Percentiles rank a stretch among this genome's conserved stretches.
These are phyloP conservation scores for Termitomyces sp. DNA, from an alignment of 1,284 basidiomycete species.

Conservation along the genomic window DNA sequence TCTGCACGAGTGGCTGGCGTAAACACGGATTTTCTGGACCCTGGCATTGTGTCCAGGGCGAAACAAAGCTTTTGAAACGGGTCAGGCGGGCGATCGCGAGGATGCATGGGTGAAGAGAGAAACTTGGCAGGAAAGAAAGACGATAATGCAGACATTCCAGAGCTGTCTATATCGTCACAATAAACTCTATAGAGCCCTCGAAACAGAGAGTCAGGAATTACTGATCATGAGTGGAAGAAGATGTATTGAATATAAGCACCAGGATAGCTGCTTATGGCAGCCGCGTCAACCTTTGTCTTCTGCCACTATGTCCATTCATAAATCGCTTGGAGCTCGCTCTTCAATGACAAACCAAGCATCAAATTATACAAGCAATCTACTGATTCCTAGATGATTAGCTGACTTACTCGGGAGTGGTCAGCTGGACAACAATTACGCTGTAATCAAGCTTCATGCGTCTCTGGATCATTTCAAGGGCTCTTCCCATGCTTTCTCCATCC, in stretches of 20 bases:
- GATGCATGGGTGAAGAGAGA: constrained; percentile 41
- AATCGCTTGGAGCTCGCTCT: background rate
- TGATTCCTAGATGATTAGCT: background rate
- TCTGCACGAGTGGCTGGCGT: constrained; percentile 66
- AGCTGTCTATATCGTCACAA: constrained; percentile 4
- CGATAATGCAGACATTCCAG: constrained; percentile 23
- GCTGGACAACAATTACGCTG: background rate
- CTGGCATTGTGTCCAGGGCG: constrained; percentile 73
- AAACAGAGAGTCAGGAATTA: constrained; percentile 1
- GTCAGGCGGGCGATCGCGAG: constrained; percentile 49
- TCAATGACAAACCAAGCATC: background rate
- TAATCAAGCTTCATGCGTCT: background rate
- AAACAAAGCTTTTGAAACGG: constrained; percentile 67
- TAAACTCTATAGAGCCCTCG: constrained; percentile 2
- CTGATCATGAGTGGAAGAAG: constrained; percentile 10
- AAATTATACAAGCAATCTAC: background rate
- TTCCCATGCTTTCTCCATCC: background rate
- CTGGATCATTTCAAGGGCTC: background rate
- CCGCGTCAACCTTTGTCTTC: constrained; percentile 1
- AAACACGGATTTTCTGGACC: constrained; percentile 70
- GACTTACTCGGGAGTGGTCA: background rate
- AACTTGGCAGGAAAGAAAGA: constrained; percentile 45
- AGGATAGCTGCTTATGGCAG: constrained; percentile 2
- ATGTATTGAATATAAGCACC: background rate
- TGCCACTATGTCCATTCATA: constrained; percentile 1